phyloP scores from a whole-genome alignment of 208 protist genomes.

The Trichomonas vaginalis region DNA sequence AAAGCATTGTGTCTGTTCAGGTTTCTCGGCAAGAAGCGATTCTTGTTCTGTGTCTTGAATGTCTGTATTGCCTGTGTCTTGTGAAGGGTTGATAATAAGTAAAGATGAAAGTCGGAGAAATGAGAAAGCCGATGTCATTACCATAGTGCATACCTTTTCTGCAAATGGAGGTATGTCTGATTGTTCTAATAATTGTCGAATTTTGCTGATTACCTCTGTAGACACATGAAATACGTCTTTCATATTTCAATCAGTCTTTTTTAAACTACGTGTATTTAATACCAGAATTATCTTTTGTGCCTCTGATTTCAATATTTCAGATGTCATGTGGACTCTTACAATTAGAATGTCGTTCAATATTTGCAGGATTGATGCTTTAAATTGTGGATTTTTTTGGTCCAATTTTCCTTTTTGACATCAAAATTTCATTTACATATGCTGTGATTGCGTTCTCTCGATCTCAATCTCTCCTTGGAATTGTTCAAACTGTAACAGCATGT shows the following conservation, averaged over 20 bases:
- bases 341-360: background rate
- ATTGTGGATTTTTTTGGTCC: background rate
- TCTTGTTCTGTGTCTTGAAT: background rate
- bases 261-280: background rate
- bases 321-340: background rate
- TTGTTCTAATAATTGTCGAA: background rate
- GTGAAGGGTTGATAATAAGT: background rate
- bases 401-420: background rate
- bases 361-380: background rate
- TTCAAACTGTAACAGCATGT: background rate
- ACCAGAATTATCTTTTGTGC: background rate
- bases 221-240: background rate
- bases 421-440: background rate
- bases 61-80: background rate
- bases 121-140: background rate
- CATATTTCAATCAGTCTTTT: background rate
- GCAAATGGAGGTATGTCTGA: background rate
- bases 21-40: background rate
- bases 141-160: background rate
- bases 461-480: background rate
- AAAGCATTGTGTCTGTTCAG: background rate
- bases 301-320: background rate
- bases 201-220: background rate
- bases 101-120: background rate
- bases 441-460: background rate